Percentiles rank a stretch among this genome's conserved stretches.
Evolutionary conservation across 2,329 filamentous ascomycete genomes (phyloP).

Genomic region (Tolypocladium endophyticum): DNA sequence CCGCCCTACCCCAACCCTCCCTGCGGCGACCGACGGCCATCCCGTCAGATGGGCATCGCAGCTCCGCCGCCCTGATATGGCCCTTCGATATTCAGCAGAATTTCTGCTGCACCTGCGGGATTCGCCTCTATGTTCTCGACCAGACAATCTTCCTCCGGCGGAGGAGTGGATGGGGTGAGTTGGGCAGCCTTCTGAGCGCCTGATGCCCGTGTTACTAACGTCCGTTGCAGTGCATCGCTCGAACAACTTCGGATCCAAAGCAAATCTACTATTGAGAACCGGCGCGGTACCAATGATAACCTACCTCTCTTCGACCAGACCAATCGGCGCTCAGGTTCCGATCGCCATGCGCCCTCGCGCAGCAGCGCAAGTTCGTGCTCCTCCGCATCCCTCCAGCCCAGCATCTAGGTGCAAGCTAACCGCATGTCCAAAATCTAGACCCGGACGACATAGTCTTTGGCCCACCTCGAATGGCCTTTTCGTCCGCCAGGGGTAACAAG

Average conservation of each 20-base stretch:
- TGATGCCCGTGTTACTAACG: slow-evolving; percentile 2
- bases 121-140: slow-evolving; percentile 77
- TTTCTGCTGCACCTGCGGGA: slow-evolving; percentile 65
- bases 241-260: slow-evolving; percentile 34
- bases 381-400: neutral
- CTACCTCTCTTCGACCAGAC: slow-evolving; percentile 33
- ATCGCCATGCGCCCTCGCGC: slow-evolving; percentile 41
- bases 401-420: slow-evolving; percentile 2
- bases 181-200: neutral
- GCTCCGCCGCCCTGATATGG: slow-evolving; percentile 30
- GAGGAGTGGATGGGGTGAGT: slow-evolving; percentile 96
- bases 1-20: neutral
- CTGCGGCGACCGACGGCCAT: slow-evolving; percentile 10
- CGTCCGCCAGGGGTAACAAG: slow-evolving; percentile 56
- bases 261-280: slow-evolving; percentile 32
- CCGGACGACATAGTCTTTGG: slow-evolving; percentile 78
- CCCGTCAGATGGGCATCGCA: slow-evolving; percentile 26
- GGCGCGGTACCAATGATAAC: slow-evolving; percentile 30
- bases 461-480: slow-evolving; percentile 73
- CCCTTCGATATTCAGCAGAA: slow-evolving; percentile 63
- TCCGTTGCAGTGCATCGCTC: slow-evolving; percentile 26
- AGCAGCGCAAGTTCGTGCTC: slow-evolving; percentile 43
- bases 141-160: slow-evolving; percentile 65
- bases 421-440: slow-evolving; percentile 29
- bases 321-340: slow-evolving; percentile 39